Base-by-base conservation (phyloP, 176 grass and related monocot species). In the Neostapfia colusana region DNA sequence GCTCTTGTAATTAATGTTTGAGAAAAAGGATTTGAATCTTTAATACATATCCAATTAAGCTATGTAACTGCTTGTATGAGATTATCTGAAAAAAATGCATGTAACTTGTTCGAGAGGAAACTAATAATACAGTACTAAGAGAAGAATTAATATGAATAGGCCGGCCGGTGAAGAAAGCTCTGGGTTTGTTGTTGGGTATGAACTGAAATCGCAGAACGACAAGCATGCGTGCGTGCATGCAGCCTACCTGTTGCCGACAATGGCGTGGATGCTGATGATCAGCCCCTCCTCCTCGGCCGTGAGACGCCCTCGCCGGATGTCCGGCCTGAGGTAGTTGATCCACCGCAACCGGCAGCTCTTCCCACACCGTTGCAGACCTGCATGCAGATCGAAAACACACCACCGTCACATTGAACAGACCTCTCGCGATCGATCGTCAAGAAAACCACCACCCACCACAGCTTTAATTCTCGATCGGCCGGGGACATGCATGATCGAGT, bases 241-340 rank as follows among this genome's bases (percentile, higher is more conserved):
- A 5, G 24, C 9, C 28, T 79, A 88, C 96, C 96, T 99, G 79
- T 99, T 99, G 27, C 96, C 96, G 82, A 99, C 96, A 86, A 99
- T 99, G 61, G 85, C 83, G 83, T 99, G 96, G 4, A 99, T 89
- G 71, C 85, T 99, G 77, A 99, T 95, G 85, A 99, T 99, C 42
- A 95, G 76, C 87, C 95, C 95, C 96, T 99, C 96, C 78, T 99
- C 96, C 85, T 95, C 96, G 2, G 85, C 83, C 1, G 89, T 83
- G 85, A 99, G 95, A 42, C 96, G 84, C 1, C 96, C 96, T 77
- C 96, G 89, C 53, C 92, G 63, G 41, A 99, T 99, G 68, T 99
- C 92, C 3, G 96, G 96, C 67, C 96, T 90, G 74, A 99, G 67
- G 77, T 99, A 99, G 74, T 99, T 99, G 77, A 99, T 95, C 96